These are phyloP conservation scores for Aureobasidium sp. DNA, from an alignment of 2,329 filamentous ascomycete species.

Conservation along the genomic window DNA sequence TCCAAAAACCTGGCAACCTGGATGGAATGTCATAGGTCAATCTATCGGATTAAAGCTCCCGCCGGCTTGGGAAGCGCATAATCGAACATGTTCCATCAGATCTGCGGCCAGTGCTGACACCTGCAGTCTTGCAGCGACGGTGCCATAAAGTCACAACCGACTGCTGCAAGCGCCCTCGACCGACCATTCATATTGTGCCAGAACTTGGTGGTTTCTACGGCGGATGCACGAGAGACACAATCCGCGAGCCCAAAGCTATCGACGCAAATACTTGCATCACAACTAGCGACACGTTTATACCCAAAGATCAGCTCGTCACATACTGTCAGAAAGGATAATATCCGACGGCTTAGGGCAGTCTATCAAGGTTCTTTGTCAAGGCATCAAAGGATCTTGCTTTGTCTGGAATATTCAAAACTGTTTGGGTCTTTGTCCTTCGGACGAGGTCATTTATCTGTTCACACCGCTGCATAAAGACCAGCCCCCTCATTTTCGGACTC, in stretches of 20 bases:
- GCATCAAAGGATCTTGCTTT: neutral
- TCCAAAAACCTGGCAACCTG: constrained; percentile 3
- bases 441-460: constrained; percentile 11
- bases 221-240: constrained; percentile 6
- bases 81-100: constrained; percentile 14
- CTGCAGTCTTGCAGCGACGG: constrained; percentile 10
- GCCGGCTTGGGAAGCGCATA: constrained; percentile 12
- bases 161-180: constrained; percentile 1
- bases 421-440: constrained; percentile 11
- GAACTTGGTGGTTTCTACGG: neutral
- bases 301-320: constrained; percentile 1
- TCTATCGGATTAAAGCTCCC: neutral
- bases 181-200: constrained; percentile 11
- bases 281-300: neutral
- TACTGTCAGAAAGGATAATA: neutral
- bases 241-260: constrained; percentile 6
- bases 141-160: constrained; percentile 10
- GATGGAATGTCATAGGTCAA: constrained; percentile 10
- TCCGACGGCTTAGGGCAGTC: neutral
- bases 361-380: neutral
- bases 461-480: constrained; percentile 17
- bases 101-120: constrained; percentile 1
- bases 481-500: constrained; percentile 10
- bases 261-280: constrained; percentile 5
- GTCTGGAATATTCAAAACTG: neutral